phyloP scores from a whole-genome alignment of 257 asterid species.

The Agastache rugosa region DNA sequence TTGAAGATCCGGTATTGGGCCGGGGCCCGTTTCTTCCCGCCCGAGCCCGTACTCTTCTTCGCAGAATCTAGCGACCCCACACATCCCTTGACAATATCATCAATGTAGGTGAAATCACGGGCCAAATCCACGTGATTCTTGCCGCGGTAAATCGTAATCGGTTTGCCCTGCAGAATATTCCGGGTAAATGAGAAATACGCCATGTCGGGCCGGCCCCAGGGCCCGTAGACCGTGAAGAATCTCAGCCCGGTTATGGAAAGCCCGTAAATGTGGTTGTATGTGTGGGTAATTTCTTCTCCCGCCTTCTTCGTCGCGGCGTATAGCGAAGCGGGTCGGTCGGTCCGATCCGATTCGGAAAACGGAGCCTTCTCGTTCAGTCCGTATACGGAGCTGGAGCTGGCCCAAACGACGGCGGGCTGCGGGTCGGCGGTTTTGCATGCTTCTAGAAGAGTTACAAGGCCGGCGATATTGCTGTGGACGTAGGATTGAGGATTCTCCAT shows the following conservation, averaged over 20 bases:
- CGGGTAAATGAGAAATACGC: constrained; percentile 57
- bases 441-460: constrained; percentile 52
- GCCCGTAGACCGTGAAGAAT: constrained; percentile 63
- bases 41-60: constrained; percentile 62
- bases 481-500: constrained; percentile 57
- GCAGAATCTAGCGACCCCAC: constrained; percentile 55
- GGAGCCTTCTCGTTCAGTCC: constrained; percentile 55
- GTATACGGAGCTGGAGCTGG: constrained; percentile 62
- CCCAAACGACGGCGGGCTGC: constrained; percentile 59
- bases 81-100: constrained; percentile 58
- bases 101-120: constrained; percentile 59
- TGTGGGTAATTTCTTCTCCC: constrained; percentile 60
- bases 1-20: constrained; percentile 61
- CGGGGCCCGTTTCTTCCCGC: constrained; percentile 56
- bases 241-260: constrained; percentile 53
- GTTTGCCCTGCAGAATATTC: constrained; percentile 49
- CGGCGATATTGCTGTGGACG: constrained; percentile 57
- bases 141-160: constrained; percentile 53
- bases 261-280: constrained; percentile 58
- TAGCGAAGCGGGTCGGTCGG: constrained; percentile 57
- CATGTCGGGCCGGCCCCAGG: constrained; percentile 66
- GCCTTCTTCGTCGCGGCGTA: constrained; percentile 64
- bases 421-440: constrained; percentile 48
- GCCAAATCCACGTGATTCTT: constrained; percentile 53
- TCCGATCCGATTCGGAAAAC: constrained; percentile 57